These are phyloP conservation scores for Mycena indigotica DNA, from an alignment of 768 basidiomycete genomes.

Conservation along the genomic window DNA sequence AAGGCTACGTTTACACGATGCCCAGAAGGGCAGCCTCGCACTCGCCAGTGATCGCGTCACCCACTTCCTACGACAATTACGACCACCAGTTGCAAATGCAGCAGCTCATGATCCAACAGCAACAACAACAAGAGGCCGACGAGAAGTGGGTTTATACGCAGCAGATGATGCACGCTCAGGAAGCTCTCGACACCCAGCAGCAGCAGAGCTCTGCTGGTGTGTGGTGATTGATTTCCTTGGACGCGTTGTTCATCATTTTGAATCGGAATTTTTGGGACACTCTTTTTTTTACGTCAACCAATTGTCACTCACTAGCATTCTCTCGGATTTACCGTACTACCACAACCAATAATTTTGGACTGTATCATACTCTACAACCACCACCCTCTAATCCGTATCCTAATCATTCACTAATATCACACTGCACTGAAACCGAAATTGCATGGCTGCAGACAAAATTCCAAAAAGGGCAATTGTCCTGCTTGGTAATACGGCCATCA, in stretches of 20 bases:
- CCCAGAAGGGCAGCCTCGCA: conserved; percentile 1
- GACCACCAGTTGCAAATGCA: conserved; percentile 25
- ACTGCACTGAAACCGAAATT: conserved; percentile 3
- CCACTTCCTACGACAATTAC: conserved; percentile 22
- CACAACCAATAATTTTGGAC: conserved; percentile 8
- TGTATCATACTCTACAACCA: conserved; percentile 4
- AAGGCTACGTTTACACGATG: conserved; percentile 5
- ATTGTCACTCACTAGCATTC: conserved; percentile 19
- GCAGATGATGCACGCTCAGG: conserved; percentile 26
- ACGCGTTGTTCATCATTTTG: conserved; percentile 7
- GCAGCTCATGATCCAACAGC: conserved; percentile 21
- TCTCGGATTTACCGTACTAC: conserved; percentile 8
- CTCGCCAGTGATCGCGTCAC: conserved; percentile 22
- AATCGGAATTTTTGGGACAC: conserved; percentile 11
- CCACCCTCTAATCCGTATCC: conserved; percentile 3
- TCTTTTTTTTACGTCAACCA: conserved; percentile 7
- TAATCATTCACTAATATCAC: conserved; percentile 21
- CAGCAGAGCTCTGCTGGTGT: conserved; percentile 21
- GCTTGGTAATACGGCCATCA: neutral
- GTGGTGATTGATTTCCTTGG: conserved; percentile 14
- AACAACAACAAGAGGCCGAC: conserved; percentile 17
- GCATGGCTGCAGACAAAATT: no score
- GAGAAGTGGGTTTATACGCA: conserved; percentile 23
- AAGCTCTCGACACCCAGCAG: conserved; percentile 16
- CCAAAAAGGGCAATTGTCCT: neutral